Base-by-base conservation (phyloP, 371 early-diverging fungal genomes). In the Mortierella sp. region DNA sequence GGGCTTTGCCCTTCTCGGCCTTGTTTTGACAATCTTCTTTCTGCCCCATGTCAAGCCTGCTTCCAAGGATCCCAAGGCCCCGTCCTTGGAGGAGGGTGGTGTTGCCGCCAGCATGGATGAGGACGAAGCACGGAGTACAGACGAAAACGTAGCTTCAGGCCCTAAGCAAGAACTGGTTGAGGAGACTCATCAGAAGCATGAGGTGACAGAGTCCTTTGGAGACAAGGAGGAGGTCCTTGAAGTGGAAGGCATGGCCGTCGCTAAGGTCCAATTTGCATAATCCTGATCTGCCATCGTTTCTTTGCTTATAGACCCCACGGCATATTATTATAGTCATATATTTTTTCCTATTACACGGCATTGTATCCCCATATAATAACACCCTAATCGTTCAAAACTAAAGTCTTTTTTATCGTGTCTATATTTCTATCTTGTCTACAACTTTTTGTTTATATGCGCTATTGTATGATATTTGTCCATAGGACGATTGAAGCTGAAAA, bases 41-140 rank as follows among this genome's bases (percentile, higher is more conserved):
- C 51, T 75, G 57, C 76, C 76, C 14, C 31, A 69, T 24, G 69
- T 48, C 28, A 75, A 69, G 50, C 64, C 75, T 11, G 21, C 37
- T 7, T 14, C 21, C 37, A 34, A 34, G 37, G 37, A 42, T 2
- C 12, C n/a, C n/a, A 50, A 27, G 15, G 41, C 43, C 14, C 6
- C 37, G 1, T 59, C 66, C 0, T 47, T 72, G 53, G 72, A 72
- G 30, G 66, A 72, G 49, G 72, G 66, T n/a, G 72, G 72, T 24
- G 15, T 61, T 17, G 12, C 67, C 26, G 62, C 50, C 7, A 44
- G 12, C 26, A 39, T 24, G 26, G 61, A 68, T 17, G 32, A 46
- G 15, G 61, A 56, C n/a, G n/a, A n/a, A n/a, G n/a, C n/a, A n/a
- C n/a, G n/a, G n/a, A 23, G 30, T 19, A 8, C 19, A 27, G 3